These are phyloP conservation scores for Fraxinus americana DNA, from an alignment of 257 asterid genomes.

Conservation along the genomic window DNA sequence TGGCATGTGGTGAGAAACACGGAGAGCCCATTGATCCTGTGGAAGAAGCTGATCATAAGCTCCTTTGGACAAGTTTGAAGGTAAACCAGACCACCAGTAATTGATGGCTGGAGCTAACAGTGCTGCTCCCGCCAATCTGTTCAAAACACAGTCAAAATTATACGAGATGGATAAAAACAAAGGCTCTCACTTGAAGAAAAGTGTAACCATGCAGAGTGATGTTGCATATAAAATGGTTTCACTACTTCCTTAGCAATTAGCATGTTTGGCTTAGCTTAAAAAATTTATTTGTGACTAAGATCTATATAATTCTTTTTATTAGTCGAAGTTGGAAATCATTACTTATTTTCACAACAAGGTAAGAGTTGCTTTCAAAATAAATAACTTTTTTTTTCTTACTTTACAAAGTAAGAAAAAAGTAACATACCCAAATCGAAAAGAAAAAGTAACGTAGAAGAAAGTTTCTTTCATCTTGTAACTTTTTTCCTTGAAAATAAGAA, in stretches of 20 bases:
- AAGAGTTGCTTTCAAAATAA: not conserved
- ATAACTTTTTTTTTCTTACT: not conserved
- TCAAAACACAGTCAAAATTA: constrained; percentile 21
- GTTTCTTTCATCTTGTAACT: not conserved
- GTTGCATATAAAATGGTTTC: not conserved
- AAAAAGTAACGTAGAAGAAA: not conserved
- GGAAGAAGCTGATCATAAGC: constrained; percentile 46
- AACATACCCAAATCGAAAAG: not conserved
- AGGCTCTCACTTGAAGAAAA: not conserved
- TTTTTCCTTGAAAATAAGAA: not conserved
- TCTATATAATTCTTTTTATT: not conserved
- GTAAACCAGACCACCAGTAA: constrained; percentile 86
- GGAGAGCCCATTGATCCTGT: constrained; percentile 79
- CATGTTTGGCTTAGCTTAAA: not conserved
- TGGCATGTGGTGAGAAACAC: constrained; percentile 73
- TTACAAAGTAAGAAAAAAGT: not conserved
- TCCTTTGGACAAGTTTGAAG: constrained; percentile 63
- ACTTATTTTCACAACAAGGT: not conserved
- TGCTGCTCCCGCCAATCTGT: constrained; percentile 89
- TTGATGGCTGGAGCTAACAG: constrained; percentile 75
- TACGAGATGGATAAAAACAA: constrained; percentile 2
- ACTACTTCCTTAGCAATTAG: not conserved
- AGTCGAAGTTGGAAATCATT: not conserved
- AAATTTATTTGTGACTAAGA: not conserved
- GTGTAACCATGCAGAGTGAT: not conserved